These are phyloP conservation scores for Suillus americanus DNA, from an alignment of 768 basidiomycete genomes.

Conservation along the genomic window DNA sequence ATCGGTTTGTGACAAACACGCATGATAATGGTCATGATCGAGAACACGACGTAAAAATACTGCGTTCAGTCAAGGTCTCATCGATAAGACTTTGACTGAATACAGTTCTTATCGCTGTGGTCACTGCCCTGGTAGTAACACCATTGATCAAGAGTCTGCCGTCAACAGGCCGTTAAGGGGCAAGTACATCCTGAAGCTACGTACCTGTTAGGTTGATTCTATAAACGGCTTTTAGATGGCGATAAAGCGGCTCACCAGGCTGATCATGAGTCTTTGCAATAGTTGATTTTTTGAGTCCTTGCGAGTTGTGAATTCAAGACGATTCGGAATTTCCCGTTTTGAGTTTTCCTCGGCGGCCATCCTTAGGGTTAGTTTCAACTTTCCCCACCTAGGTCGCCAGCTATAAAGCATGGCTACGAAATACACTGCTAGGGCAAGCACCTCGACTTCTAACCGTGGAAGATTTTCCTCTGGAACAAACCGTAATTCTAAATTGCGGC, in stretches of 20 bases:
- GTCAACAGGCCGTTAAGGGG: background rate
- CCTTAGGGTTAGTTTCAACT: background rate
- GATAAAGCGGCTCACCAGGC: background rate
- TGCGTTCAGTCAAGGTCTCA: background rate
- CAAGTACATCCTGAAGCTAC: background rate
- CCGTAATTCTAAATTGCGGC: slow-evolving; percentile 11
- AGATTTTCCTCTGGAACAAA: slow-evolving; percentile 1
- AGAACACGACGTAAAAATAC: background rate
- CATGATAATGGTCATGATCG: background rate
- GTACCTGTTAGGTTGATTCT: background rate
- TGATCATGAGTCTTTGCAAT: background rate
- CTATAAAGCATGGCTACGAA: slow-evolving; percentile 1
- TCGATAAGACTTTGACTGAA: background rate
- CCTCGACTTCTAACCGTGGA: background rate
- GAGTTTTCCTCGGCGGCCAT: background rate
- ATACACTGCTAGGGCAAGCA: background rate
- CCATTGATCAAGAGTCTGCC: background rate
- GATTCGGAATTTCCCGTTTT: background rate
- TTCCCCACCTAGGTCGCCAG: background rate
- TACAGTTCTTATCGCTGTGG: background rate
- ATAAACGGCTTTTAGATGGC: background rate
- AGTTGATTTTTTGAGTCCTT: background rate
- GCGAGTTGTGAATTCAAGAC: too few species aligned
- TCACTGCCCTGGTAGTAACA: background rate
- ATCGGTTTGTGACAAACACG: background rate